These are phyloP conservation scores for Gnetum montanum DNA, from an alignment of 75 land plant genomes.

Conservation along the genomic window DNA sequence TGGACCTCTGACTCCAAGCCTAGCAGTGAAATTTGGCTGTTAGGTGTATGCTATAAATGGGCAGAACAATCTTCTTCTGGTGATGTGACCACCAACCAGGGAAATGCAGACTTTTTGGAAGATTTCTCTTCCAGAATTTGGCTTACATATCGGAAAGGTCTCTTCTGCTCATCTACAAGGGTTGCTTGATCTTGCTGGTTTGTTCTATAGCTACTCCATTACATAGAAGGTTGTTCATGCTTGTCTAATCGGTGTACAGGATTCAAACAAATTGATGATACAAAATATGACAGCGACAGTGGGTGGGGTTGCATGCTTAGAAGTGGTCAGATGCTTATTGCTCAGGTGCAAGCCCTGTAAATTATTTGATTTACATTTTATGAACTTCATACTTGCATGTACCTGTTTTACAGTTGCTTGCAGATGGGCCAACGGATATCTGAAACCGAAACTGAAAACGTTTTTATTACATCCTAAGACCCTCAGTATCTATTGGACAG, in stretches of 20 bases:
- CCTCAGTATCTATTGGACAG: too few species aligned
- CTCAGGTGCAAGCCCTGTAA: too few species aligned
- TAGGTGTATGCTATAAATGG: constrained; percentile 66
- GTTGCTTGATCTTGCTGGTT: neutral
- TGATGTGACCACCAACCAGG: constrained; percentile 11
- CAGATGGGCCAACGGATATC: too few species aligned
- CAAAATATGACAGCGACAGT: constrained; percentile 71
- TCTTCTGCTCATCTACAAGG: too few species aligned
- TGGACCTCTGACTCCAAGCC: constrained; percentile 27
- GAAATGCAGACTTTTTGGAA: constrained; percentile 37
- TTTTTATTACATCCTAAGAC: too few species aligned
- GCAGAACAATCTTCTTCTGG: constrained; percentile 19
- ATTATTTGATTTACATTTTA: too few species aligned
- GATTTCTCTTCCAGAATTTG: constrained; percentile 85
- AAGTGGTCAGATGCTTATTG: constrained; percentile 99
- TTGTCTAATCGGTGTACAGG: constrained; percentile 30
- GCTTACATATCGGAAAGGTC: constrained; percentile 93
- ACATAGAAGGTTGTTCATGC: neutral
- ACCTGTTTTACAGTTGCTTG: too few species aligned
- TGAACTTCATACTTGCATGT: too few species aligned
- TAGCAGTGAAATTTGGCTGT: constrained; percentile 67
- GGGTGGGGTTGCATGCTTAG: constrained; percentile 97
- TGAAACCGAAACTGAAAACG: too few species aligned
- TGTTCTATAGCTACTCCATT: neutral
- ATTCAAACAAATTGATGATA: constrained; percentile 67